Conservation (phyloP, 495 filamentous ascomycete species). For the Podospora fimiseda region DNA sequence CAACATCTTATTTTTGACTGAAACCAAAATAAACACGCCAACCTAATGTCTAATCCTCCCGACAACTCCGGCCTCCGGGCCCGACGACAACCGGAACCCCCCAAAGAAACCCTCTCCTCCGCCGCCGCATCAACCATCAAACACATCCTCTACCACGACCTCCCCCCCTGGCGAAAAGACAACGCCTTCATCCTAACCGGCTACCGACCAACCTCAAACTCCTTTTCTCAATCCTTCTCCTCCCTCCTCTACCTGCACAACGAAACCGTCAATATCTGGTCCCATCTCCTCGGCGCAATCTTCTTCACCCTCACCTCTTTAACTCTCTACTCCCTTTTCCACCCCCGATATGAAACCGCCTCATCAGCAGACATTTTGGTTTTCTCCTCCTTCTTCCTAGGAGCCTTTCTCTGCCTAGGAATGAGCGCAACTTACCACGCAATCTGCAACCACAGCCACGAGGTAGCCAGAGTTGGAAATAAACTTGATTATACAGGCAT, state of each 20-base stretch:
- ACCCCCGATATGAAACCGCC: conserved; percentile 62
- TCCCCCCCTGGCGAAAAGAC: conserved; percentile 40
- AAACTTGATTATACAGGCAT: conserved; percentile 88
- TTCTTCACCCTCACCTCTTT: conserved; percentile 35
- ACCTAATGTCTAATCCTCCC: neutral
- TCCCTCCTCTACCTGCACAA: conserved; percentile 55
- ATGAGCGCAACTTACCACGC: conserved; percentile 70
- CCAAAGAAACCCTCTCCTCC: conserved; percentile 14
- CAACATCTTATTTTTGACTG: too few species aligned
- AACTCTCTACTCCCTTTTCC: conserved; percentile 35
- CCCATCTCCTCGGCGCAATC: conserved; percentile 66
- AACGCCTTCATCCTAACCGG: conserved; percentile 39
- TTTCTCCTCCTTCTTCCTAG: conserved; percentile 73
- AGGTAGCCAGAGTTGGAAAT: conserved; percentile 42
- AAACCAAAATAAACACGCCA: too few species aligned
- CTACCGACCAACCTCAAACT: conserved; percentile 37
- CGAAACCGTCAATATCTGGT: conserved; percentile 92
- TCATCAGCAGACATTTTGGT: conserved; percentile 58
- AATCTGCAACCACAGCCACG: conserved; percentile 36
- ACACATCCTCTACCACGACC: conserved; percentile 28
- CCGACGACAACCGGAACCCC: neutral
- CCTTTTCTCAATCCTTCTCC: conserved; percentile 28
- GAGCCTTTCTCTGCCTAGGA: conserved; percentile 68
- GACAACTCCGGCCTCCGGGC: neutral
- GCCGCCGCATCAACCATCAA: conserved; percentile 27